These are phyloP conservation scores for Geranomyces michiganensis DNA, from an alignment of 192 early-diverging fungal species.

Conservation along the genomic window DNA sequence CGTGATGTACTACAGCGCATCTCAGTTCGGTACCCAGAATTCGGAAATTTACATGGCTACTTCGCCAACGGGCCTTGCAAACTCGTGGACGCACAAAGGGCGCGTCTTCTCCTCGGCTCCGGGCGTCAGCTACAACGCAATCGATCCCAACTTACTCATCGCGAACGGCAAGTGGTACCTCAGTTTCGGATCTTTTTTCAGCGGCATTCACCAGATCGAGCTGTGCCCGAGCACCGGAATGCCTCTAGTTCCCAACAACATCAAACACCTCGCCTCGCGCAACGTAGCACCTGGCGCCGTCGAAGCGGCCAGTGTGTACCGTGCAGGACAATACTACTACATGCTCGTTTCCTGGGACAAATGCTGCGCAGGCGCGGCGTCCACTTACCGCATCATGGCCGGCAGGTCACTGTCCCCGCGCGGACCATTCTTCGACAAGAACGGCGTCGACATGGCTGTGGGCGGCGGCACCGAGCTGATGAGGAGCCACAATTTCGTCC, in stretches of 20 bases:
- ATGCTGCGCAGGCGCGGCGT: neutral
- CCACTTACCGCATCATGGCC: constrained; percentile 13
- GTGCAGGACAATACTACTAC: neutral
- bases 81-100: neutral
- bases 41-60: constrained; percentile 19
- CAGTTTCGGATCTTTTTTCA: constrained; percentile 6
- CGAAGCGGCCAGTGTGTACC: neutral
- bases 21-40: neutral
- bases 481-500: neutral
- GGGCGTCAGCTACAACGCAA: neutral
- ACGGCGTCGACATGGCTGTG: constrained; percentile 4
- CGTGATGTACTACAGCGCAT: constrained; percentile 3
- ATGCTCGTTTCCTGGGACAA: neutral
- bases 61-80: neutral
- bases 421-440: constrained; percentile 11
- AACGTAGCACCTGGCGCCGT: neutral
- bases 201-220: constrained; percentile 10
- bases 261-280: too few relatives aligned
- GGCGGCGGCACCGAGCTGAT: constrained; percentile 12
- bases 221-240: neutral
- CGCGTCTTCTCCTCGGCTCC: neutral
- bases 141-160: neutral
- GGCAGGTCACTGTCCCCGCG: neutral
- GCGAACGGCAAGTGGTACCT: constrained; percentile 12
- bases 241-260: neutral